These are phyloP conservation scores for Arthromyces matolae DNA, from an alignment of 768 basidiomycete genomes.

Conservation along the genomic window DNA sequence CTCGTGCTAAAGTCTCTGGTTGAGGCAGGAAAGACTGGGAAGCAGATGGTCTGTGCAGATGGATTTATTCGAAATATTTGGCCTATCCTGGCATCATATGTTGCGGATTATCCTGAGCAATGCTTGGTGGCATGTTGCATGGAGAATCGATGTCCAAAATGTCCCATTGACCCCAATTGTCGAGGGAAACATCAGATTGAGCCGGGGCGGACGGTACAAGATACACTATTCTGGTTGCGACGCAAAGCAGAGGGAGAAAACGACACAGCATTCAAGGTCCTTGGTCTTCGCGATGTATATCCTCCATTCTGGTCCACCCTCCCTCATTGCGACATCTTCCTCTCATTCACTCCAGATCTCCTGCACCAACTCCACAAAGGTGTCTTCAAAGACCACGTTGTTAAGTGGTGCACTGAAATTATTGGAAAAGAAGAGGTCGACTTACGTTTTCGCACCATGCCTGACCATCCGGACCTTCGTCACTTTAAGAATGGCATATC, in stretches of 20 bases:
- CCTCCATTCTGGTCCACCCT: conserved; percentile 41
- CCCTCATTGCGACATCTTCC: conserved; percentile 35
- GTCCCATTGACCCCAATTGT: conserved; percentile 16
- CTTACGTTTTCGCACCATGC: conserved; percentile 26
- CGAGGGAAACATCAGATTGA: conserved; percentile 12
- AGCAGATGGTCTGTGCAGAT: conserved; percentile 31
- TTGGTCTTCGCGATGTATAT: conserved; percentile 13
- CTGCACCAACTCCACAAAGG: conserved; percentile 49
- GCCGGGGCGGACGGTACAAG: not conserved
- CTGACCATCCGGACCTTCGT: conserved; percentile 26
- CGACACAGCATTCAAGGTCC: conserved; percentile 14
- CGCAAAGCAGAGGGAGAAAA: not conserved
- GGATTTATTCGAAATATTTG: conserved; percentile 19
- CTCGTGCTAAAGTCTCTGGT: conserved; percentile 26
- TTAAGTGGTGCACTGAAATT: conserved; percentile 29
- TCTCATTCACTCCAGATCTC: conserved; percentile 33
- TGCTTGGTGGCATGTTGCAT: conserved; percentile 26
- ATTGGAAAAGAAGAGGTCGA: conserved; percentile 29
- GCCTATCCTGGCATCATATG: conserved; percentile 32
- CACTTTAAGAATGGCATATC: conserved; percentile 44
- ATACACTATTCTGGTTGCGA: not conserved
- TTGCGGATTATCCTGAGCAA: conserved; percentile 36
- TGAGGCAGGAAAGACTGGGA: conserved; percentile 28
- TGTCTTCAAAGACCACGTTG: conserved; percentile 41
- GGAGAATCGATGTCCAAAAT: conserved; percentile 25